phyloP scores from a whole-genome alignment of 139 green algal genomes.

The Axilococcus clingmanii region DNA sequence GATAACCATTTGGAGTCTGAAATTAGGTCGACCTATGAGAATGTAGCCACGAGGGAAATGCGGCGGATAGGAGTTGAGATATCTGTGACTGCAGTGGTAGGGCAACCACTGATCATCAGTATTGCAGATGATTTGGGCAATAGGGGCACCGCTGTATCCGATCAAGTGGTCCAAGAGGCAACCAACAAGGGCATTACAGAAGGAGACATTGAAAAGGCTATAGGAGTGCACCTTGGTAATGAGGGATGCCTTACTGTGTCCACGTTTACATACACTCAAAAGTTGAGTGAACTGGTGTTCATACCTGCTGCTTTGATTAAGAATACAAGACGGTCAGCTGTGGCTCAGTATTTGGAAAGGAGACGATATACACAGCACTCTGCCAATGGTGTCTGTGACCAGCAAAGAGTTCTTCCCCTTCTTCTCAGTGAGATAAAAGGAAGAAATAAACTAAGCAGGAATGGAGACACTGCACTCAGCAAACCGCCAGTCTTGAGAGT shows the following conservation, averaged over 20 bases:
- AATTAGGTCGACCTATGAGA: constrained; percentile 32
- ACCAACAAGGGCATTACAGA: constrained; percentile 18
- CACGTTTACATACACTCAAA: constrained; percentile 29
- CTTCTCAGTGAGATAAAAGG: background rate
- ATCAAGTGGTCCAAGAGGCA: constrained; percentile 11
- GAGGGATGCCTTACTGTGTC: constrained; percentile 28
- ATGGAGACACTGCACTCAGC: background rate
- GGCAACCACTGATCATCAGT: constrained; percentile 9
- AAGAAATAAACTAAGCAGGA: background rate
- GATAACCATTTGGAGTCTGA: constrained; percentile 40
- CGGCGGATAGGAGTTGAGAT: constrained; percentile 38
- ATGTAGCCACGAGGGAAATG: constrained; percentile 11
- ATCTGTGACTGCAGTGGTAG: constrained; percentile 15
- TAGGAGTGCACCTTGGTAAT: constrained; percentile 48
- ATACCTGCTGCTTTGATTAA: constrained; percentile 51
- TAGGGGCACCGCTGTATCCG: constrained; percentile 9
- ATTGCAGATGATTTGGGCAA: constrained; percentile 22
- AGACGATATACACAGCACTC: background rate
- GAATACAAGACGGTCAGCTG: constrained; percentile 44
- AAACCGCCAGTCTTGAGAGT: constrained; percentile 25
- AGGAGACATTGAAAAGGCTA: constrained; percentile 30
- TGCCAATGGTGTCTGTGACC: background rate
- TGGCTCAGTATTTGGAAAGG: constrained; percentile 35
- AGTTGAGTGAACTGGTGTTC: constrained; percentile 46
- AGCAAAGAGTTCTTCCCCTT: background rate